A percentile compares a stretch with the other conserved stretches of the same genome.
phyloP scores from a whole-genome alignment of 306 rosid genomes.

The Ochetophila trinervis region DNA sequence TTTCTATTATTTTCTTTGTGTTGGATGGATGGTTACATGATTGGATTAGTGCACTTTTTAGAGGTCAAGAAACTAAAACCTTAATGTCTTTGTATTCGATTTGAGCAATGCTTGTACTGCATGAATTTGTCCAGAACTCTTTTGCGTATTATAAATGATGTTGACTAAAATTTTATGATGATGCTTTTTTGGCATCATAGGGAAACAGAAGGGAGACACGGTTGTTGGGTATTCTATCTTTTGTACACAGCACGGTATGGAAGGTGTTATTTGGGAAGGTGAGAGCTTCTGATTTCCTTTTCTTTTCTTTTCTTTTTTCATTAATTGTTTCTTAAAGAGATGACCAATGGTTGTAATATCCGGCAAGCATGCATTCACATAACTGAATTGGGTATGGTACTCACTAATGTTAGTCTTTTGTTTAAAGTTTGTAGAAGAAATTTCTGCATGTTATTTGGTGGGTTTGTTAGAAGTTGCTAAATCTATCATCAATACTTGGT shows the following conservation, averaged over 20 bases:
- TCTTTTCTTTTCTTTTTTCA: neutral
- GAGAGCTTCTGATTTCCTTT: slow-evolving; percentile 18
- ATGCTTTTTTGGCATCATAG: slow-evolving; percentile 41
- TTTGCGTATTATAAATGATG: neutral
- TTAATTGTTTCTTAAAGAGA: neutral
- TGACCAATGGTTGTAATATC: slow-evolving; percentile 4
- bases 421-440: neutral
- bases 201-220: slow-evolving; percentile 98
- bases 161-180: slow-evolving; percentile 14
- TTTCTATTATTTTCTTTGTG: neutral
- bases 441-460: neutral
- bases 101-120: neutral
- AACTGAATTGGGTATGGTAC: neutral
- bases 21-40: neutral
- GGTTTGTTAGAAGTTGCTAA: neutral
- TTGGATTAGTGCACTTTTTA: neutral
- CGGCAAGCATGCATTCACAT: neutral
- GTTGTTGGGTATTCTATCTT: slow-evolving; percentile 80
- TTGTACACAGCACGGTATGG: slow-evolving; percentile 98
- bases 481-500: neutral
- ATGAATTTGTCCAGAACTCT: slow-evolving; percentile 1
- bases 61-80: neutral
- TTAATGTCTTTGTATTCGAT: neutral
- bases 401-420: neutral
- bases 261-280: slow-evolving; percentile 97